Evolutionary conservation across 2,329 filamentous ascomycete species (phyloP).

Genomic region (Pyrenophora graminea): DNA sequence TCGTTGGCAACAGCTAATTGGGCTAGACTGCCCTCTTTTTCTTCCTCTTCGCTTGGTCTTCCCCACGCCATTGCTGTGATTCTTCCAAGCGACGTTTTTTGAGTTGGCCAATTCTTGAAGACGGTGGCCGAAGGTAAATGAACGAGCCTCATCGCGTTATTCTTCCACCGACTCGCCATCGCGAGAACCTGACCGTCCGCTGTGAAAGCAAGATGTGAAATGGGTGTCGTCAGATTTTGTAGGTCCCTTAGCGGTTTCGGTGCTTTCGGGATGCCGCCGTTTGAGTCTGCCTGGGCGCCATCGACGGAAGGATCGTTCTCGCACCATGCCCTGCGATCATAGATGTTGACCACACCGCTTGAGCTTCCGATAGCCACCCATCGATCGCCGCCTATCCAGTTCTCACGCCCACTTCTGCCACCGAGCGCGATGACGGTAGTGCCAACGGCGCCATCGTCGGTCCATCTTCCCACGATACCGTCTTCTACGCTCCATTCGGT

Average conservation of each 20-base stretch:
- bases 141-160: slow-evolving; percentile 82
- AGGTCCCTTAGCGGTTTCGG: slow-evolving; percentile 75
- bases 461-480: slow-evolving; percentile 79
- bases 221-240: slow-evolving; percentile 85
- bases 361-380: slow-evolving; percentile 89
- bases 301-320: slow-evolving; percentile 30
- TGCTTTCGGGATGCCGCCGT: slow-evolving; percentile 61
- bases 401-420: slow-evolving; percentile 64
- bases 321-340: slow-evolving; percentile 74
- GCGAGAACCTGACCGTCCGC: slow-evolving; percentile 87
- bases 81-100: slow-evolving; percentile 82
- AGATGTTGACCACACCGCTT: slow-evolving; percentile 89
- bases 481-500: slow-evolving; percentile 81
- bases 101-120: slow-evolving; percentile 96
- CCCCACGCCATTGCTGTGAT: slow-evolving; percentile 65
- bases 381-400: slow-evolving; percentile 72
- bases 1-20: slow-evolving; percentile 87
- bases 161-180: slow-evolving; percentile 85
- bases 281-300: slow-evolving; percentile 29
- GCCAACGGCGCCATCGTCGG: slow-evolving; percentile 85
- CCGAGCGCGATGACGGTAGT: slow-evolving; percentile 83
- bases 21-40: slow-evolving; percentile 61
- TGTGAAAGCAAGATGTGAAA: slow-evolving; percentile 78
- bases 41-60: slow-evolving; percentile 53
- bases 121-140: slow-evolving; percentile 92